A percentile compares a stretch with the other conserved stretches of the same genome.
These are phyloP conservation scores for Chaetomiaceae sp. DNA, from an alignment of 2,329 filamentous ascomycete species.

Conservation along the genomic window DNA sequence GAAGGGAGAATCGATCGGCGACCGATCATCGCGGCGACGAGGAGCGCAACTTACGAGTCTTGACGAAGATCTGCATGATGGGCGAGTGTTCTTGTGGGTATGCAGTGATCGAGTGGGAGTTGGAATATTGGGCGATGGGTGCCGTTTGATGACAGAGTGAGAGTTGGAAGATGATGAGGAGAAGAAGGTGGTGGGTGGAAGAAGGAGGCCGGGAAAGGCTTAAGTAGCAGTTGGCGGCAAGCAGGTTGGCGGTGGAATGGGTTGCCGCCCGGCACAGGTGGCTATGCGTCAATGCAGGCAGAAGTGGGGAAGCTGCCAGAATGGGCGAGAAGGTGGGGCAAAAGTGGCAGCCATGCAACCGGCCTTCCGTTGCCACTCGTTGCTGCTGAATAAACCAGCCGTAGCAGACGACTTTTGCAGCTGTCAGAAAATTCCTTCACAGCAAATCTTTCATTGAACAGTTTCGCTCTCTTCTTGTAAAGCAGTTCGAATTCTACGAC, in stretches of 20 bases:
- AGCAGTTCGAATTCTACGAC: too few relatives aligned
- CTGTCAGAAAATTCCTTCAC: neutral
- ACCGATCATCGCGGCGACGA: constrained; percentile 27
- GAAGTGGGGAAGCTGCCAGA: constrained; percentile 28
- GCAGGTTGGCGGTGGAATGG: constrained; percentile 25
- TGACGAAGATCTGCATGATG: constrained; percentile 95
- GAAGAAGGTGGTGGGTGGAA: constrained; percentile 27
- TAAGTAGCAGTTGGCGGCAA: constrained; percentile 21
- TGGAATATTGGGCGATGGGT: neutral
- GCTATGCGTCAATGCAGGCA: constrained; percentile 11
- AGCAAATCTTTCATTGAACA: too few relatives aligned
- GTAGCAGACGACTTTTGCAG: neutral
- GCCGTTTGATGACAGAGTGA: constrained; percentile 13
- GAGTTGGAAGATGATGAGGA: constrained; percentile 18
- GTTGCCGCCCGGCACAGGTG: constrained; percentile 24
- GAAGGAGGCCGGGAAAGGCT: constrained; percentile 20
- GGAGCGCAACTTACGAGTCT: constrained; percentile 68
- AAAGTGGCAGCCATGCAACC: constrained; percentile 12
- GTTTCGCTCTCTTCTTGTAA: too few relatives aligned
- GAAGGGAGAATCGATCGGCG: constrained; percentile 31
- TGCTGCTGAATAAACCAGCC: neutral
- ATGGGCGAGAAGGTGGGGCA: constrained; percentile 19
- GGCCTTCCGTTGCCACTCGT: constrained; percentile 10
- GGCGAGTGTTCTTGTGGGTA: constrained; percentile 33
- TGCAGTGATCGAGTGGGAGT: constrained; percentile 7